Evolutionary conservation across 1,284 basidiomycete species (phyloP), one percentile per base, ranked within the genome.

Genomic region (Coriolopsis trogii): DNA sequence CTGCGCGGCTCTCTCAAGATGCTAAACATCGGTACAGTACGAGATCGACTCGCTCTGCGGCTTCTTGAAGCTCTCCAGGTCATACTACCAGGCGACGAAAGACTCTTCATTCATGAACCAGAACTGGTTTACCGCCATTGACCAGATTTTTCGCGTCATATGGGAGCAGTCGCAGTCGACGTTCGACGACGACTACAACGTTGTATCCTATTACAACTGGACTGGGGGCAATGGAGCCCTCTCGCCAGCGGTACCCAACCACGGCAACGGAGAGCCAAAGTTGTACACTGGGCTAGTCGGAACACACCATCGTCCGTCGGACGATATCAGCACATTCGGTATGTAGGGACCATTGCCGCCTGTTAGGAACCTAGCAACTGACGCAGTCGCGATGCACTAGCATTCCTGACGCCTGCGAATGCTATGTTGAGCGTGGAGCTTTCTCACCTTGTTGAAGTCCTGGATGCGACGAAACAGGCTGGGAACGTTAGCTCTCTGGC

Each of bases 381-480:
- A 38, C 18, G 12, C 15, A 23, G 3, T 29, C n/a, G n/a, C 23
- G 28, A 4, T 10, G n/a, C 13, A 18, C 4, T 43, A 89, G 85
- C 88, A 3, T 89, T 87, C 67, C 72, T 89, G 51, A 87, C 81
- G 0, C 83, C 88, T 6, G 88, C 87, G 8, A 91, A 91, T 68
- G 88, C 88, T 6, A 91, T 89, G 88, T 73, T 91, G 43, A 85
- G 84, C 54, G 86, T 90, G 15, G 87, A 91, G 63, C 69, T 89
- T 34, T 70, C 63, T 4, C 71, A 89, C 59, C 65, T 90, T 23
- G 85, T 82, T 0, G 70, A 75, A 25, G 74, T 90, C 25, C 71
- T 91, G 9, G 82, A 87, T 51, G 65, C 69, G 20, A 72, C 74
- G 4, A 71, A 72, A 4, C 71, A 80, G 47, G 70, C 77, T 16